A percentile compares a stretch with the other conserved stretches of the same genome.
Evolutionary conservation across 1,284 basidiomycete species (phyloP).

Genomic region (Malassezia furfur): DNA sequence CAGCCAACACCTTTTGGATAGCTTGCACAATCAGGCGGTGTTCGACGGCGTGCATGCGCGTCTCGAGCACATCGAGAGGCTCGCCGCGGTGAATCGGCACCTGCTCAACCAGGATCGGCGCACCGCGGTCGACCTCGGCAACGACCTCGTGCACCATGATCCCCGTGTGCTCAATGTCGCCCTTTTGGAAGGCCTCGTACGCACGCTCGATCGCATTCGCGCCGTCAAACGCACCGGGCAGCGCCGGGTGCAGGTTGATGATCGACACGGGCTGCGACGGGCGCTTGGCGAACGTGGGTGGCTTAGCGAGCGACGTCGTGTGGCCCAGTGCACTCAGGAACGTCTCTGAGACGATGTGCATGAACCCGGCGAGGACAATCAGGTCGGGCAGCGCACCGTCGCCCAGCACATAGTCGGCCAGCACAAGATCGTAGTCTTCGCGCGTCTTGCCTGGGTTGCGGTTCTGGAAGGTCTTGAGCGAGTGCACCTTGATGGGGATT

Average conservation of each 20-base stretch:
- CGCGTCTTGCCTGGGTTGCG: conserved; percentile 62
- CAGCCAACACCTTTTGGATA: conserved; percentile 23
- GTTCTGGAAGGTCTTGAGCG: conserved; percentile 72
- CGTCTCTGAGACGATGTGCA: conserved; percentile 68
- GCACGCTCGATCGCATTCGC: conserved; percentile 79
- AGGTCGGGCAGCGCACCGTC: conserved; percentile 59
- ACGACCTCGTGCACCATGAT: conserved; percentile 93
- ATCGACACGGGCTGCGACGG: conserved; percentile 59
- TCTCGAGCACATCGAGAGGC: conserved; percentile 64
- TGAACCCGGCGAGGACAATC: conserved; percentile 90
- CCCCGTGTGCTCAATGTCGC: conserved; percentile 56
- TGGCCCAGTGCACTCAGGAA: conserved; percentile 50
- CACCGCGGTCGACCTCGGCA: conserved; percentile 82
- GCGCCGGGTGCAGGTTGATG: conserved; percentile 91
- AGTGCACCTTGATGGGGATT: conserved; percentile 74
- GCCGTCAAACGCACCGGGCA: conserved; percentile 90
- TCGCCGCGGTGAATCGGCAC: conserved; percentile 66
- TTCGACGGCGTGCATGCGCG: conserved; percentile 70
- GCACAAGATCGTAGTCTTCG: conserved; percentile 73
- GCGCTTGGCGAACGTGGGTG: conserved; percentile 21
- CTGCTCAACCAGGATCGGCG: conserved; percentile 71
- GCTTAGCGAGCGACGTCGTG: conserved; percentile 21
- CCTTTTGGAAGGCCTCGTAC: conserved; percentile 74
- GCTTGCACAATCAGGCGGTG: conserved; percentile 79
- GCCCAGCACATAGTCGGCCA: conserved; percentile 63